A percentile compares a stretch with the other conserved stretches of the same genome.
These are phyloP conservation scores for Amyloporia xantha DNA, from an alignment of 768 basidiomycete species.

Conservation along the genomic window DNA sequence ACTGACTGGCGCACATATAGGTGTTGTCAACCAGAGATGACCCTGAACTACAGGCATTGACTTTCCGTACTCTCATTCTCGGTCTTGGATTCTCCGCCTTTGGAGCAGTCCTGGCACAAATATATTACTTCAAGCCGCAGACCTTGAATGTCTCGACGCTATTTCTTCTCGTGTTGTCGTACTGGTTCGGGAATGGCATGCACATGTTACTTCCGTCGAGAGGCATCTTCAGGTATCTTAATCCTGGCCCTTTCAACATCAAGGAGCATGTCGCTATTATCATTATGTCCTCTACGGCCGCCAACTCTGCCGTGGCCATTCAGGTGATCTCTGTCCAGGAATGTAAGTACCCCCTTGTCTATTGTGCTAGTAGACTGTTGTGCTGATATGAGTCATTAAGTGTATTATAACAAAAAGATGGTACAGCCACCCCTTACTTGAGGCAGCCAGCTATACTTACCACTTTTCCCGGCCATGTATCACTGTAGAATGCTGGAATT, in stretches of 20 bases:
- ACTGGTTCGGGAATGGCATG: slow-evolving; percentile 41
- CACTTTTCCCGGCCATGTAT: slow-evolving; percentile 32
- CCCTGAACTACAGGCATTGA: slow-evolving; percentile 38
- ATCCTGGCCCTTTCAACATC: slow-evolving; percentile 27
- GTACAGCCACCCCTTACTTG: too few relatives aligned
- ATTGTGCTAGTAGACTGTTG: background rate
- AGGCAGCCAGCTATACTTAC: too few relatives aligned
- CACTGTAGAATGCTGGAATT: too few relatives aligned
- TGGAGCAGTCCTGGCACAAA: slow-evolving; percentile 32
- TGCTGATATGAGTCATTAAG: slow-evolving; percentile 4
- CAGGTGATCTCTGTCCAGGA: slow-evolving; percentile 27
- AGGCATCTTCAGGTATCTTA: slow-evolving; percentile 26
- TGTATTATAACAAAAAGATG: slow-evolving; percentile 35
- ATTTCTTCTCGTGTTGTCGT: slow-evolving; percentile 46
- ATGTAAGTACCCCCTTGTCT: slow-evolving; percentile 15
- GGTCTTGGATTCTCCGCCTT: slow-evolving; percentile 49
- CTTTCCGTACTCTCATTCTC: slow-evolving; percentile 50
- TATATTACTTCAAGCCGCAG: slow-evolving; percentile 37
- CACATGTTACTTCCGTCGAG: slow-evolving; percentile 27
- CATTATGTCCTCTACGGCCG: slow-evolving; percentile 28
- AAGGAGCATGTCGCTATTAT: slow-evolving; percentile 31
- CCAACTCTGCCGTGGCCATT: slow-evolving; percentile 25
- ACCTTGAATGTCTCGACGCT: slow-evolving; percentile 41
- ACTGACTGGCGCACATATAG: slow-evolving; percentile 11
- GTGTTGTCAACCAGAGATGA: slow-evolving; percentile 30